Base-by-base conservation (phyloP, 768 basidiomycete species). In the Ephemerocybe angulata region DNA sequence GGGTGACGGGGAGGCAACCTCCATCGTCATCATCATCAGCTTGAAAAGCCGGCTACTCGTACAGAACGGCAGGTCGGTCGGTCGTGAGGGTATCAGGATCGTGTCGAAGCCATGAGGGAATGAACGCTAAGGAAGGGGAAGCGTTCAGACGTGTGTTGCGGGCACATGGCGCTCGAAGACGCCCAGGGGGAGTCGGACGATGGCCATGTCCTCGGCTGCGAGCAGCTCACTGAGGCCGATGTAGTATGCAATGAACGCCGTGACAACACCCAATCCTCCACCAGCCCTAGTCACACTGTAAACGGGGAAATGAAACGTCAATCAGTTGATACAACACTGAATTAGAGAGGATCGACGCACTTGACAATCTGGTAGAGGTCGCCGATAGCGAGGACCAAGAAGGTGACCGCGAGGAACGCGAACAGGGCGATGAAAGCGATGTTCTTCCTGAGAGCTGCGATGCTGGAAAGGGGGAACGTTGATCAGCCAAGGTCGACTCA, bases 171-270 rank as follows among this genome's bases (percentile, higher is more conserved):
- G 63, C n/a, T n/a, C n/a, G n/a, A 78, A 67, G 33, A 71, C 60
- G 7, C 79, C 78, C n/a, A 80, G 58, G 5, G 80, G 80, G 6
- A 80, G 68, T 5, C 58, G 58, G 51, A 72, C 43, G 43, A 76
- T 56, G 6, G 76, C 67, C 58, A 67, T 64, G n/a, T 70, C 65
- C 63, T 81, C 78, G 0, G 70, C 58, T 3, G 70, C 63, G 30
- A 80, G 64, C 30, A 81, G 65, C 48, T 80, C 76, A 43, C 70
- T 67, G 35, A 80, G 58, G 28, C 76, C 79, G 40, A 75, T 70
- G 56, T 79, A 79, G 65, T 74, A 81, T 4, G 78, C 80, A 46
- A 80, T 63, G 51, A 78, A 69, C 1, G 76, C 77, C 11, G 76
- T 76, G 52, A 78, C 64, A 52, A 75, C 70, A 24, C 79, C 80